Evolutionary conservation across 1,284 basidiomycete species (phyloP).

Genomic region (Neonothopanus nambi): DNA sequence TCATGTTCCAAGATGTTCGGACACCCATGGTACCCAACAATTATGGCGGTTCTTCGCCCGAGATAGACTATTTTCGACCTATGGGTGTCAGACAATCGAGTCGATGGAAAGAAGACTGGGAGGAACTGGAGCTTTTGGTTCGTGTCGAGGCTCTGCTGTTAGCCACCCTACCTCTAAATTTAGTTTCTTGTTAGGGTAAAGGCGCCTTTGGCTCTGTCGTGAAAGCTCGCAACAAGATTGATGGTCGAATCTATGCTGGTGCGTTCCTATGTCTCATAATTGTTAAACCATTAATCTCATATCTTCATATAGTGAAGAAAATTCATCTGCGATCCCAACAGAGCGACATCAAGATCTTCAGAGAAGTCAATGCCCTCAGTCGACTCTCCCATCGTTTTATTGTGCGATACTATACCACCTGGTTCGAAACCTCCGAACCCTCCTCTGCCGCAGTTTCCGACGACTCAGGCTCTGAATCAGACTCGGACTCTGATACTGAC

Average conservation of each 20-base stretch:
- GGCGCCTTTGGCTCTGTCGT: conserved; percentile 95
- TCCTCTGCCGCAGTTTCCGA: conserved; percentile 48
- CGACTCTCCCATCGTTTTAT: conserved; percentile 88
- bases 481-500: conserved; percentile 36
- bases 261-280: conserved; percentile 16
- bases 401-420: conserved; percentile 87
- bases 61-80: conserved; percentile 55
- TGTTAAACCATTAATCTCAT: conserved; percentile 1
- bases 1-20: conserved; percentile 1
- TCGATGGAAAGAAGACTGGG: conserved; percentile 85
- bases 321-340: conserved; percentile 80
- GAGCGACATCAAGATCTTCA: conserved; percentile 85
- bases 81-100: conserved; percentile 52
- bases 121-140: conserved; percentile 76
- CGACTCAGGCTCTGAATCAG: conserved; percentile 33
- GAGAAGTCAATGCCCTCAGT: conserved; percentile 90
- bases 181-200: conserved; percentile 61
- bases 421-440: conserved; percentile 70
- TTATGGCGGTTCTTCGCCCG: conserved; percentile 49
- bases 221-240: conserved; percentile 87
- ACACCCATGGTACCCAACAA: conserved; percentile 40
- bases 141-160: conserved; percentile 20
- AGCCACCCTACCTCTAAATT: background rate
- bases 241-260: conserved; percentile 74
- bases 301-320: conserved; percentile 72